Evolutionary conservation across 805 yeast species (phyloP).

Genomic region (Barnettozyma siamensis): DNA sequence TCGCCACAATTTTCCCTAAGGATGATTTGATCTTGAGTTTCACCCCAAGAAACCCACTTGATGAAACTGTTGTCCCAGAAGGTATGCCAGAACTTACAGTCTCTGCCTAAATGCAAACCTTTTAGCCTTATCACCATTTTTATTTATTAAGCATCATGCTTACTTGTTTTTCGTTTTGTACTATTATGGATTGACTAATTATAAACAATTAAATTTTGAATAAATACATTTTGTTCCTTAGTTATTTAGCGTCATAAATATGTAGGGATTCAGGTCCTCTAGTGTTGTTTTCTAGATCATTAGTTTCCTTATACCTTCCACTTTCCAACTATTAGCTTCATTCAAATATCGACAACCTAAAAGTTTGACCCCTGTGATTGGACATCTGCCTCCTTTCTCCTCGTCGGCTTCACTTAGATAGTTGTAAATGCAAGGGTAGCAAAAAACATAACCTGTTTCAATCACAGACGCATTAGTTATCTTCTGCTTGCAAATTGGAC

Average conservation of each 20-base stretch:
- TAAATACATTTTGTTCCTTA: not conserved
- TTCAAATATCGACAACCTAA: slow-evolving; percentile 64
- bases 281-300: slow-evolving; percentile 39
- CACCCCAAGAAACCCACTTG: slow-evolving; percentile 51
- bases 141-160: not conserved
- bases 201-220: not conserved
- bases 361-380: slow-evolving; percentile 67
- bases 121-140: not conserved
- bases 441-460: slow-evolving; percentile 88
- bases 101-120: slow-evolving; percentile 1
- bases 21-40: slow-evolving; percentile 86
- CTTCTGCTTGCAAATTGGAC: slow-evolving; percentile 64
- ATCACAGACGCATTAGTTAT: slow-evolving; percentile 78
- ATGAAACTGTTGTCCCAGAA: slow-evolving; percentile 10
- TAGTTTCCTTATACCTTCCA: slow-evolving; percentile 71
- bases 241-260: not conserved
- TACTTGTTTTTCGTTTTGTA: not conserved
- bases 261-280: slow-evolving; percentile 2
- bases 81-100: slow-evolving; percentile 8
- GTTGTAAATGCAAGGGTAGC: slow-evolving; percentile 79
- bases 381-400: slow-evolving; percentile 67
- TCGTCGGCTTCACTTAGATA: slow-evolving; percentile 46
- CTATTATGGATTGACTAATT: not conserved
- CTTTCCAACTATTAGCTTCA: slow-evolving; percentile 57
- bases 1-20: slow-evolving; percentile 97